phyloP scores from a whole-genome alignment of 2,329 filamentous ascomycete species.

The Paraphoma chrysanthemicola region DNA sequence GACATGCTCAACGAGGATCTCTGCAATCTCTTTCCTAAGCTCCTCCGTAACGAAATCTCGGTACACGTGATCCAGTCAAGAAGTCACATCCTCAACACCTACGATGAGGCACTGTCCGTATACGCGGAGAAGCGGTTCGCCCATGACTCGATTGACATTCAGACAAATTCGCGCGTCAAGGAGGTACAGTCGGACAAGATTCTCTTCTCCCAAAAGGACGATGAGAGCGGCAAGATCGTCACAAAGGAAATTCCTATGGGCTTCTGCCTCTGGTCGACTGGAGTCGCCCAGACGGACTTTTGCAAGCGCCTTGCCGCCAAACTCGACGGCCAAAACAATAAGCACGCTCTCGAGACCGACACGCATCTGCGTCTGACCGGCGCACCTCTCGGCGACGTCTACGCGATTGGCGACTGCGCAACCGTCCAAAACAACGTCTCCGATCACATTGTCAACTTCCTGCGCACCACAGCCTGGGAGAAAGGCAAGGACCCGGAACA shows the following conservation, averaged over 20 bases:
- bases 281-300: constrained; percentile 84
- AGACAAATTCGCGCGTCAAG: constrained; percentile 92
- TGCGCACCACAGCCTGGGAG: constrained; percentile 89
- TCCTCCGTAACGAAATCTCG: constrained; percentile 96
- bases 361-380: constrained; percentile 89
- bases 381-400: constrained; percentile 90
- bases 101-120: constrained; percentile 90
- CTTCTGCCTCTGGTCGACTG: constrained; percentile 97
- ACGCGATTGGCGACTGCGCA: constrained; percentile 93
- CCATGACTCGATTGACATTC: constrained; percentile 87
- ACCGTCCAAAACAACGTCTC: constrained; percentile 98
- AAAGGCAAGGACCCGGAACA: constrained; percentile 87
- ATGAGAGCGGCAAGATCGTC: constrained; percentile 74
- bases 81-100: constrained; percentile 95
- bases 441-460: constrained; percentile 87
- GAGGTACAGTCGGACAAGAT: constrained; percentile 86
- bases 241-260: constrained; percentile 94
- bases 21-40: constrained; percentile 74
- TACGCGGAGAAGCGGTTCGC: constrained; percentile 92
- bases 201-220: constrained; percentile 81
- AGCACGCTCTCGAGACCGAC: constrained; percentile 92
- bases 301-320: constrained; percentile 78
- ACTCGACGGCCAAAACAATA: constrained; percentile 81
- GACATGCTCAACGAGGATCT: constrained; percentile 97
- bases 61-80: constrained; percentile 96